These are phyloP conservation scores for Extremus antarcticus DNA, from an alignment of 495 filamentous ascomycete species.

Conservation along the genomic window DNA sequence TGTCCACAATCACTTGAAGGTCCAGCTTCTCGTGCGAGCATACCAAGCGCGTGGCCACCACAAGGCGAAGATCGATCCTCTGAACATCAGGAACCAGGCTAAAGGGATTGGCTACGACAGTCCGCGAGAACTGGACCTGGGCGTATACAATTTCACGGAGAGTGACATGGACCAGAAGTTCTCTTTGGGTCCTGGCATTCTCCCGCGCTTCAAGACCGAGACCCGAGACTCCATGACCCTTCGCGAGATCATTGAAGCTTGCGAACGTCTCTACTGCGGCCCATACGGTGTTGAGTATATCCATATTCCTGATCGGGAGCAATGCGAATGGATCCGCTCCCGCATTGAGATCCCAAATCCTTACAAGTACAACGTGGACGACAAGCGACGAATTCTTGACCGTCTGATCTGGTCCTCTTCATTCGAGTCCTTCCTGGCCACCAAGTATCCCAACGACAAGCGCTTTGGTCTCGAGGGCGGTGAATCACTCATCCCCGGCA, in stretches of 20 bases:
- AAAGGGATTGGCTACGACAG: conserved; percentile 78
- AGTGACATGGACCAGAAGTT: conserved; percentile 91
- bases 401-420: conserved; percentile 96
- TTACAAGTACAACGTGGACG: conserved; percentile 91
- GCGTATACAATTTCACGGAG: conserved; percentile 89
- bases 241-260: conserved; percentile 83
- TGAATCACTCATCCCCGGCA: conserved; percentile 90
- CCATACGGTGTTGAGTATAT: conserved; percentile 97
- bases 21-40: conserved; percentile 88
- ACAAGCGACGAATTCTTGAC: conserved; percentile 94
- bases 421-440: conserved; percentile 88
- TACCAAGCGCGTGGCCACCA: conserved; percentile 98
- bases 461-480: conserved; percentile 96
- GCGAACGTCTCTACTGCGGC: conserved; percentile 93
- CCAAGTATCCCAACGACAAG: conserved; percentile 99
- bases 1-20: conserved; percentile 94
- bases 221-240: conserved; percentile 90
- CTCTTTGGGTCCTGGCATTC: conserved; percentile 82
- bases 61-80: conserved; percentile 93
- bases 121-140: conserved; percentile 85
- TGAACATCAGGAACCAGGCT: conserved; percentile 79
- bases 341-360: conserved; percentile 87
- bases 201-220: conserved; percentile 83
- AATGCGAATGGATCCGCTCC: conserved; percentile 95
- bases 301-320: conserved; percentile 92